Evolutionary conservation across 495 filamentous ascomycete species (phyloP).

Genomic region (Xylaria scruposa): DNA sequence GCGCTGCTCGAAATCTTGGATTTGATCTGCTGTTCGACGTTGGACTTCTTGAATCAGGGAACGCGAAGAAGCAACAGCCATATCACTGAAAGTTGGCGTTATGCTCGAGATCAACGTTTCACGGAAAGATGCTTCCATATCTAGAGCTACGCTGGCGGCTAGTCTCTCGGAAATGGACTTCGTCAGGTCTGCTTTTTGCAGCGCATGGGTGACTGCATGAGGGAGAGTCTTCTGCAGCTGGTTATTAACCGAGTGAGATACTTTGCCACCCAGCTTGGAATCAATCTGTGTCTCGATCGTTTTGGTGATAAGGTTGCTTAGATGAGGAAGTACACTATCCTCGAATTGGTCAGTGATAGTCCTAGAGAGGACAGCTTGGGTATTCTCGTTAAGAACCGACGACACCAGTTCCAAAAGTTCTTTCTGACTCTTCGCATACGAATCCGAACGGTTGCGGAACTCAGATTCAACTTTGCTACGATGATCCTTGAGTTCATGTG

Average conservation of each 20-base stretch:
- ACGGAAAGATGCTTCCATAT: constrained; percentile 71
- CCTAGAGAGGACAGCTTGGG: constrained; percentile 76
- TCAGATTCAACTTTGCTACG: constrained; percentile 48
- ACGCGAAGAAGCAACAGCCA: constrained; percentile 59
- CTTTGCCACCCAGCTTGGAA: constrained; percentile 54
- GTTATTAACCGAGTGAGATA: constrained; percentile 63
- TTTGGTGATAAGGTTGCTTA: constrained; percentile 53
- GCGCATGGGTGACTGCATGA: constrained; percentile 53
- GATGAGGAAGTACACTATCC: constrained; percentile 63
- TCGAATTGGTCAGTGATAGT: constrained; percentile 74
- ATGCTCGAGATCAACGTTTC: constrained; percentile 66
- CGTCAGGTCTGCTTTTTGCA: constrained; percentile 73
- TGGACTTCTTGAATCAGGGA: constrained; percentile 71
- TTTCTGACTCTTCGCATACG: constrained; percentile 51
- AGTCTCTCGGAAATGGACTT: constrained; percentile 75
- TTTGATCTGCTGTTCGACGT: constrained; percentile 63
- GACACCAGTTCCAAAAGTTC: constrained; percentile 82
- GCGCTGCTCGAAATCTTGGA: constrained; percentile 71
- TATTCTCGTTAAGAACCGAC: constrained; percentile 85
- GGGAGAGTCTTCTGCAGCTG: constrained; percentile 62
- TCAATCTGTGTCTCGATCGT: constrained; percentile 53
- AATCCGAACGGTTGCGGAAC: constrained; percentile 45
- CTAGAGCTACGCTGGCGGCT: constrained; percentile 65
- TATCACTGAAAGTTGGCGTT: constrained; percentile 67
- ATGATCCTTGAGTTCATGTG: constrained; percentile 50